Percentiles rank a stretch among this genome's conserved stretches.
These are phyloP conservation scores for Solanum pinnatisectum DNA, from an alignment of 257 asterid species.

Conservation along the genomic window DNA sequence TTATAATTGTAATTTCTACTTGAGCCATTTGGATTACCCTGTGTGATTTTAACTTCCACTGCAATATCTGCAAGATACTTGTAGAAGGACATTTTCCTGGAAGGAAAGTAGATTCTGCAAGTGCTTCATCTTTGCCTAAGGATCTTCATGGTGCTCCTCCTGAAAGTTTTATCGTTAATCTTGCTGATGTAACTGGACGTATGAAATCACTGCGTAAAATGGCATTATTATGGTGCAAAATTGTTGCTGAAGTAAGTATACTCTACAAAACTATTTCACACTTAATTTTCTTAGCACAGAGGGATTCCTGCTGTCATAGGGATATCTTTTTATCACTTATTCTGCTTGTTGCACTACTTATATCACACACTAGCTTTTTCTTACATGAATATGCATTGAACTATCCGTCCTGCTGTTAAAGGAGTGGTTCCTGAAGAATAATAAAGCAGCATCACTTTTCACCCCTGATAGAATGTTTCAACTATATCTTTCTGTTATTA, in stretches of 20 bases:
- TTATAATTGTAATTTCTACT: neutral
- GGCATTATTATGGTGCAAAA: constrained; percentile 82
- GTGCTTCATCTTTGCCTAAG: constrained; percentile 51
- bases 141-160: constrained; percentile 96
- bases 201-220: constrained; percentile 76
- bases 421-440: neutral
- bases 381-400: neutral
- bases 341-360: neutral
- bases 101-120: constrained; percentile 35
- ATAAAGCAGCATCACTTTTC: neutral
- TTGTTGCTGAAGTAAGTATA: constrained; percentile 79
- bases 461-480: neutral
- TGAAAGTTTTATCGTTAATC: constrained; percentile 77
- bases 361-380: neutral
- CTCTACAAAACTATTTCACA: neutral
- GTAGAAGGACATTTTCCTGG: constrained; percentile 71
- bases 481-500: neutral
- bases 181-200: constrained; percentile 87
- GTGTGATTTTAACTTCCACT: constrained; percentile 53
- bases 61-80: constrained; percentile 79
- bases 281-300: neutral
- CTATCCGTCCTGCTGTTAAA: neutral
- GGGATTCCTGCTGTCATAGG: neutral
- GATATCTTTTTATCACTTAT: neutral
- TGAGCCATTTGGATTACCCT: constrained; percentile 17